These are phyloP conservation scores for Trichosporon sp. DNA, from an alignment of 1,284 basidiomycete species.

Conservation along the genomic window DNA sequence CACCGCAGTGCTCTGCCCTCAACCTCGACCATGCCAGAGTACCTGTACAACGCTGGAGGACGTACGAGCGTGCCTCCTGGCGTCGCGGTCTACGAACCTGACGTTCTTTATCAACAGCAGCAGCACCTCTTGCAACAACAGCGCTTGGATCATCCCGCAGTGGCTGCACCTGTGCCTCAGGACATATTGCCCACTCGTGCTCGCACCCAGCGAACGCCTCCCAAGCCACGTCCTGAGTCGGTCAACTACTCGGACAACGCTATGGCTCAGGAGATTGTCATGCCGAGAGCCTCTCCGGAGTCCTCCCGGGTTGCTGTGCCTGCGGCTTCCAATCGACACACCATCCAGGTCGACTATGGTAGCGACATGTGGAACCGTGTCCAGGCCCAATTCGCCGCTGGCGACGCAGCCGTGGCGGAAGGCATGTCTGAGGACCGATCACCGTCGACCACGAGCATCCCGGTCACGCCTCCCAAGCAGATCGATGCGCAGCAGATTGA, in stretches of 20 bases:
- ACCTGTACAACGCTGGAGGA: conserved; percentile 42
- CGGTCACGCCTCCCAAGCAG: conserved; percentile 5
- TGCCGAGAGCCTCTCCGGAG: neutral
- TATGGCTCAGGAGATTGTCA: conserved; percentile 3
- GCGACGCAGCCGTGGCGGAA: neutral
- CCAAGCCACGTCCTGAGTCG: conserved; percentile 6
- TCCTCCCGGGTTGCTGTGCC: neutral
- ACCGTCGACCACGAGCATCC: conserved; percentile 12
- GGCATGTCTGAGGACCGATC: conserved; percentile 6
- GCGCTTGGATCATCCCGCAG: conserved; percentile 7
- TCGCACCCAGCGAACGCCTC: conserved; percentile 5
- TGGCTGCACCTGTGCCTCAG: conserved; percentile 3
- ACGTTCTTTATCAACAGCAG: conserved; percentile 5
- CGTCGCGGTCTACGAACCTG: neutral
- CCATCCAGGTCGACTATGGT: conserved; percentile 89
- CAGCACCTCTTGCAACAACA: conserved; percentile 8
- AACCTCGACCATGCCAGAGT: conserved; percentile 52
- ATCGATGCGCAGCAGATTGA: conserved; percentile 21
- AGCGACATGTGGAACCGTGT: conserved; percentile 39
- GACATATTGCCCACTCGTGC: conserved; percentile 9
- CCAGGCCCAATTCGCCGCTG: conserved; percentile 22
- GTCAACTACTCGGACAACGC: conserved; percentile 10
- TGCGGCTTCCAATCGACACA: conserved; percentile 65
- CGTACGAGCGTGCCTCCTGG: neutral
- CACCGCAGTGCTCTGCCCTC: conserved; percentile 57